phyloP scores from a whole-genome alignment of 305 asterid genomes.

The Nicotiana rustica region DNA sequence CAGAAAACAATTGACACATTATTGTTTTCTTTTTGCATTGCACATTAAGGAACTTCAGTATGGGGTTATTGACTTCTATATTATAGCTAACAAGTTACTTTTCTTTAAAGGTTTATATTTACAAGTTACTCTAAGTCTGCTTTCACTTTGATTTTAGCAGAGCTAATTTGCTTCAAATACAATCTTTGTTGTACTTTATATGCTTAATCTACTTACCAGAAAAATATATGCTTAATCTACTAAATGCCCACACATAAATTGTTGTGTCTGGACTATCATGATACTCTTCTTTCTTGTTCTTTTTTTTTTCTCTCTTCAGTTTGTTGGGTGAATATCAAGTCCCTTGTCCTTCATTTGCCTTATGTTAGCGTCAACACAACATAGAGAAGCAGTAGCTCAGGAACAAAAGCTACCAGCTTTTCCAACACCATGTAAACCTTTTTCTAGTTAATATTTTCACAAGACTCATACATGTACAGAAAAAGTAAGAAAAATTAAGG shows the following conservation, averaged over 20 bases:
- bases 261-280: background rate
- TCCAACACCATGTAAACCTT: background rate
- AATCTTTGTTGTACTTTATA: background rate
- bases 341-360: slow-evolving; percentile 2
- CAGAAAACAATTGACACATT: background rate
- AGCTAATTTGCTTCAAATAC: background rate
- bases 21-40: background rate
- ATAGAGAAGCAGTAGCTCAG: background rate
- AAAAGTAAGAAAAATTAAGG: background rate
- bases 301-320: no score
- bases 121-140: background rate
- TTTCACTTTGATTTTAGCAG: background rate
- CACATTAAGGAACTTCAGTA: slow-evolving; percentile 4
- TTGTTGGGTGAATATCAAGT: slow-evolving; percentile 9
- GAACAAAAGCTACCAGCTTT: slow-evolving; percentile 16
- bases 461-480: background rate
- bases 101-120: no score
- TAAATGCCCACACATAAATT: background rate
- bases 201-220: background rate
- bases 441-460: background rate
- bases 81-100: background rate
- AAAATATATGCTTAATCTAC: slow-evolving; percentile 13
- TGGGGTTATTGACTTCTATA: slow-evolving; percentile 1
- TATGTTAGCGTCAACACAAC: background rate
- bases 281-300: background rate